Base-by-base conservation (phyloP, 2,329 filamentous ascomycete species). In the Fusarium concolor region DNA sequence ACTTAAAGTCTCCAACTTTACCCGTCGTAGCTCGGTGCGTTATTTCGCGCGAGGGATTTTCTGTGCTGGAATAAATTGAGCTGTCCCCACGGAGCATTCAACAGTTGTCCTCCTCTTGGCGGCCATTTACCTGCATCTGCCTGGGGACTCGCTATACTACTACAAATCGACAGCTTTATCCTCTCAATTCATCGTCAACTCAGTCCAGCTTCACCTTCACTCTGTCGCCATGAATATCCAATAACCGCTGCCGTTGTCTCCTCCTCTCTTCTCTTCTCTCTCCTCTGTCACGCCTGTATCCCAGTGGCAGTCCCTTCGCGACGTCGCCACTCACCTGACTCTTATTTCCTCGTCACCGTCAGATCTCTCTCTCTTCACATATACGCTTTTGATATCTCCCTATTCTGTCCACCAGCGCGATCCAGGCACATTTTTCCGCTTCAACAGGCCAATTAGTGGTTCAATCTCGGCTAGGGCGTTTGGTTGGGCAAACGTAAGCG, bases 161-260 rank as follows among this genome's bases (percentile, higher is more conserved):
- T 49, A 47, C 47, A 47, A 65, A 51, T 65, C 65, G 61, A 51
- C 55, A 50, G 22, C 46, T 39, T 53, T 53, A 43, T 50, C 44
- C 59, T 55, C 29, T 52, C 60, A 29, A 56, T 49, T 18, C 12
- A 49, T 45, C 44, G 6, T 58, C 58, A 43, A 41, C 38, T 41
- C 35, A 35, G 37, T 54, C 42, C 53, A 57, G 37, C 28, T 61
- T 56, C 60, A 46, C 24, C 24, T 61, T 56, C 57, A 46, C 24
- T 64, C 37, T 42, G 42, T 59, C 65, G 62, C 56, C 68, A 71
- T 71, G 68, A 64, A 64, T 56, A 54, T 71, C 55, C 67, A 72
- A 65, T 74, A 64, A 72, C 60, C 60, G 54, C 49, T 51, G 43
- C 53, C 56, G 50, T 59, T 45, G 50, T 56, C 37, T 41, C 35